Evolutionary conservation across 1,284 basidiomycete species (phyloP).

Genomic region (Trichosporon coremiiforme): DNA sequence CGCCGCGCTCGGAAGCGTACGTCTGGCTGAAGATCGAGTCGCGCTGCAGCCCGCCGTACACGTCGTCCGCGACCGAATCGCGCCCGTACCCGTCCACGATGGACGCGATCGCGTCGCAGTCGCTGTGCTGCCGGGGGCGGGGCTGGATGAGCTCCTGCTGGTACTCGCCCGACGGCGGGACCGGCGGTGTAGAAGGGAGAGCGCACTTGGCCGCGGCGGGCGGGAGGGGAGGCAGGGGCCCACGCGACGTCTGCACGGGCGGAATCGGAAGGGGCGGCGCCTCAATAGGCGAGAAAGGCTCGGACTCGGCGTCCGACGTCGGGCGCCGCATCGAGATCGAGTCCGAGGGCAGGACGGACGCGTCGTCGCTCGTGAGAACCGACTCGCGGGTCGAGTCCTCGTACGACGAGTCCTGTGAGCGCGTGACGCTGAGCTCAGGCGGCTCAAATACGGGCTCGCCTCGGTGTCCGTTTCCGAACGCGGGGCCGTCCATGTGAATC

Average conservation of each 20-base stretch:
- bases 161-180: conserved; percentile 20
- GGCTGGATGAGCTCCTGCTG: conserved; percentile 21
- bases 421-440: background rate
- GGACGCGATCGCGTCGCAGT: conserved; percentile 31
- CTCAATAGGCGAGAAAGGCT: conserved; percentile 13
- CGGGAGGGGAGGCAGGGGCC: background rate
- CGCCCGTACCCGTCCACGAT: conserved; percentile 31
- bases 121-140: conserved; percentile 22
- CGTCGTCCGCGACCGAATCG: conserved; percentile 18
- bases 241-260: background rate
- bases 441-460: background rate
- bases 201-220: background rate
- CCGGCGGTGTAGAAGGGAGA: conserved; percentile 6
- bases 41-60: conserved; percentile 27
- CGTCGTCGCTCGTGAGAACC: conserved; percentile 21
- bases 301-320: conserved; percentile 5
- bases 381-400: conserved; percentile 18
- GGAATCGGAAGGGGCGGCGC: conserved; percentile 15
- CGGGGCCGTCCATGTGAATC: conserved; percentile 20
- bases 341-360: conserved; percentile 29
- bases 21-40: conserved; percentile 27
- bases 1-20: conserved; percentile 28
- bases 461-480: background rate
- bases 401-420: conserved; percentile 7
- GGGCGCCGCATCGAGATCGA: conserved; percentile 27